A percentile compares a stretch with the other conserved stretches of the same genome.
phyloP scores from a whole-genome alignment of 768 basidiomycete genomes.

The Suillus weaverae region DNA sequence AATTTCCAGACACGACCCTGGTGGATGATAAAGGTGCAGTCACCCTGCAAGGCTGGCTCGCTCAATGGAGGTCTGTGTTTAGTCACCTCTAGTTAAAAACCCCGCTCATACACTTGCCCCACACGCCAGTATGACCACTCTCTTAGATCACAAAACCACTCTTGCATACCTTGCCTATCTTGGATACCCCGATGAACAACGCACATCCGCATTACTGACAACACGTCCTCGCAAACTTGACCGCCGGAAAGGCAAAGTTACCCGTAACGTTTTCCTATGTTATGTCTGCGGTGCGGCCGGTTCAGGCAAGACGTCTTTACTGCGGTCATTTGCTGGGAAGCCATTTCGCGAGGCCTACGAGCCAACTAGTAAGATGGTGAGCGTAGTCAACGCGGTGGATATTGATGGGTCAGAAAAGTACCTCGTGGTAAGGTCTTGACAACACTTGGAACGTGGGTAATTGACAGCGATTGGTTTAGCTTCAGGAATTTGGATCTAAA shows the following conservation, averaged over 20 bases:
- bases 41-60: constrained; percentile 97
- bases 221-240: constrained; percentile 84
- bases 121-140: constrained; percentile 83
- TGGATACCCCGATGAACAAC: constrained; percentile 78
- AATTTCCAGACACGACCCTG: constrained; percentile 88
- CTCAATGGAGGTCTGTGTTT: constrained; percentile 87
- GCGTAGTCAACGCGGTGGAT: constrained; percentile 93
- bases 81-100: background rate
- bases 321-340: constrained; percentile 86
- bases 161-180: constrained; percentile 94
- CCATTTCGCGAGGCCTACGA: constrained; percentile 73
- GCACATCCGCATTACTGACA: constrained; percentile 82
- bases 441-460: background rate
- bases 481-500: constrained; percentile 96
- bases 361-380: constrained; percentile 87
- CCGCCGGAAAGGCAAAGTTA: constrained; percentile 82
- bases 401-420: constrained; percentile 95
- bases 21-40: constrained; percentile 86
- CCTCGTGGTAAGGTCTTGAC: constrained; percentile 68
- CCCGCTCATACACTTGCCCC: background rate
- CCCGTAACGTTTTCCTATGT: constrained; percentile 88
- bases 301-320: constrained; percentile 87
- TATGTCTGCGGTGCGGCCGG: constrained; percentile 96
- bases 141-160: constrained; percentile 90
- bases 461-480: constrained; percentile 41